phyloP scores from a whole-genome alignment of 208 protist genomes.

The Acanthamoeba lenticulata region DNA sequence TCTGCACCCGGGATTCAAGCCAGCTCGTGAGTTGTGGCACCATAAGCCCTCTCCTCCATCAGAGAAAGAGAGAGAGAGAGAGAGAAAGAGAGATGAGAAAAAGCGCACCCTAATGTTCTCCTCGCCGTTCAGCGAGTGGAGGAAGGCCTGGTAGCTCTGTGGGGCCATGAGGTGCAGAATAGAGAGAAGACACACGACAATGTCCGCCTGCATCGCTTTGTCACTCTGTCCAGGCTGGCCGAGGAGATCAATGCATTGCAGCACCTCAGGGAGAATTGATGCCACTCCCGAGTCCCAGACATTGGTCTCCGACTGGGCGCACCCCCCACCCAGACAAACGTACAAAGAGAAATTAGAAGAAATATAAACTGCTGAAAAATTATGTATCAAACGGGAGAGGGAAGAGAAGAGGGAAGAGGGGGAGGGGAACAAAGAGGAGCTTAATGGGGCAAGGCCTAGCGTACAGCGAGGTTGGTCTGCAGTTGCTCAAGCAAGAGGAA shows the following conservation, averaged over 20 bases:
- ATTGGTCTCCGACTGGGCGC: neutral
- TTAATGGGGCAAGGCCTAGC: too few relatives aligned
- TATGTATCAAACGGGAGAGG: neutral
- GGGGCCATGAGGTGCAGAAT: constrained; percentile 52
- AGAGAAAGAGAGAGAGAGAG: neutral
- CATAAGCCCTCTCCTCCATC: too few relatives aligned
- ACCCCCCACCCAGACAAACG: neutral
- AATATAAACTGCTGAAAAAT: too few relatives aligned
- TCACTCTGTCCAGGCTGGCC: neutral
- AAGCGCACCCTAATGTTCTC: constrained; percentile 5
- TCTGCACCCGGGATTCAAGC: neutral
- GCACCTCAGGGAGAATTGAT: constrained; percentile 7
- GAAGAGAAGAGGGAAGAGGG: neutral
- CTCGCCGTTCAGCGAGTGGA: constrained; percentile 49
- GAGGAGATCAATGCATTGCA: neutral
- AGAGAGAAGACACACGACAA: constrained; percentile 50
- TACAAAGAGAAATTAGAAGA: too few relatives aligned
- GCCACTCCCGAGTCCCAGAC: constrained; percentile 57
- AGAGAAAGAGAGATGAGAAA: neutral
- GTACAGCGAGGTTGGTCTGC: constrained; percentile 47
- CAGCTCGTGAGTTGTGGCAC: neutral
- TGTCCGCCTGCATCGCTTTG: constrained; percentile 46
- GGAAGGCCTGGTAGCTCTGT: constrained; percentile 57
- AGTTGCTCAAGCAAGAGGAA: constrained; percentile 61
- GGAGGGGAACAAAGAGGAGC: neutral